Conservation (phyloP, 345 rosid genomes). For the Populus euphratica region DNA sequence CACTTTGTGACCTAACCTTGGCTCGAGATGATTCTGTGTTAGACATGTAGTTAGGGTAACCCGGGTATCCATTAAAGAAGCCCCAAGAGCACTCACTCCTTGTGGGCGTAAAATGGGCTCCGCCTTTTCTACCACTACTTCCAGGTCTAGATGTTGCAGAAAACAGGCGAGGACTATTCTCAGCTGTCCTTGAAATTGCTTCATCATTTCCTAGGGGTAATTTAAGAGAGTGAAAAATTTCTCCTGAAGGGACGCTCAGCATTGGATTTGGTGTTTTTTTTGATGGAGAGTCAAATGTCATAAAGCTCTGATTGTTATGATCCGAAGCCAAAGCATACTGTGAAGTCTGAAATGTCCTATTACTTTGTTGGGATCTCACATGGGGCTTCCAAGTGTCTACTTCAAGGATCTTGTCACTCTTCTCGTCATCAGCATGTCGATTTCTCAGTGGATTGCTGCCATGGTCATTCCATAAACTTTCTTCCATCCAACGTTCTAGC, state of each 20-base stretch:
- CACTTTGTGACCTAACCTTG: slow-evolving; percentile 80
- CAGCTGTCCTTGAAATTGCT: slow-evolving; percentile 8
- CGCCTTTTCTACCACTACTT: slow-evolving; percentile 17
- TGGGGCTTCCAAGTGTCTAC: slow-evolving; percentile 81
- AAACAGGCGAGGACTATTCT: slow-evolving; percentile 12
- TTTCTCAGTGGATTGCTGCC: slow-evolving; percentile 24
- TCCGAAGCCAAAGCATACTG: slow-evolving; percentile 20
- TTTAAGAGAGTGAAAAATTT: slow-evolving; percentile 10
- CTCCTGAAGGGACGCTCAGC: slow-evolving; percentile 10
- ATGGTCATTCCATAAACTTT: slow-evolving; percentile 39
- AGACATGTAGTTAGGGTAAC: slow-evolving; percentile 37
- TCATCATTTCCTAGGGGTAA: slow-evolving; percentile 19
- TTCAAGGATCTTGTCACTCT: slow-evolving; percentile 35
- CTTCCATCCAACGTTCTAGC: slow-evolving; percentile 84
- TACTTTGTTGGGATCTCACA: slow-evolving; percentile 31
- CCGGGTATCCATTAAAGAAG: slow-evolving; percentile 24
- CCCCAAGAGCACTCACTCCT: slow-evolving; percentile 30
- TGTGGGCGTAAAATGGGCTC: slow-evolving; percentile 27
- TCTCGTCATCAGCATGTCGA: slow-evolving; percentile 24
- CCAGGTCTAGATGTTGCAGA: slow-evolving; percentile 28
- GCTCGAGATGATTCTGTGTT: slow-evolving; percentile 36
- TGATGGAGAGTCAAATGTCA: slow-evolving; percentile 16
- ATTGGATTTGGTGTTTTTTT: slow-evolving; percentile 10
- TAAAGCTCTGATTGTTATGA: slow-evolving; percentile 2
- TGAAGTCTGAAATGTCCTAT: slow-evolving; percentile 23